These are phyloP conservation scores for Fusarium mexicanum DNA, from an alignment of 2,329 filamentous ascomycete genomes.

Conservation along the genomic window DNA sequence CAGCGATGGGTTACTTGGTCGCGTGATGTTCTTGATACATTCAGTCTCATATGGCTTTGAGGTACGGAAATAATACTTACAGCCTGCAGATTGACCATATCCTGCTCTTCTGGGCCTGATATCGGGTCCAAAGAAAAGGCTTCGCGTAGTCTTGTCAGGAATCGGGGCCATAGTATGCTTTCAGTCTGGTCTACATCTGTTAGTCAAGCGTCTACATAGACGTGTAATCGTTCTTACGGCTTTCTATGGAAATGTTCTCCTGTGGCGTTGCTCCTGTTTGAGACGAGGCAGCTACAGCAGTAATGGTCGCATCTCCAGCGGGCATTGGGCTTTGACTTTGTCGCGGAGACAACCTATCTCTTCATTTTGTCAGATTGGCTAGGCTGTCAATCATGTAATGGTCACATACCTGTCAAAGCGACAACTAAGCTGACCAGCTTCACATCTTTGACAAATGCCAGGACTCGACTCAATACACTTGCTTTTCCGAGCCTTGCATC, in stretches of 20 bases:
- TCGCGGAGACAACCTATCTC: neutral
- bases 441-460: neutral
- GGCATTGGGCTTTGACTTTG: neutral
- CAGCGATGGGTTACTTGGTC: neutral
- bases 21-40: neutral
- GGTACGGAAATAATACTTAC: neutral
- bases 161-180: neutral
- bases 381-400: rapidly evolving
- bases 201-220: rapidly evolving
- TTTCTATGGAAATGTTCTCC: neutral
- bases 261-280: neutral
- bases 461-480: neutral
- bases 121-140: neutral
- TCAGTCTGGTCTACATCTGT: neutral
- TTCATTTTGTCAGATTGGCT: neutral
- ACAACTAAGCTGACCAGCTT: neutral
- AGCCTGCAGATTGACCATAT: neutral
- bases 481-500: conserved; percentile 1
- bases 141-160: neutral
- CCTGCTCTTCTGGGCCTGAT: neutral
- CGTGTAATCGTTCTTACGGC: neutral
- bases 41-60: neutral
- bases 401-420: neutral
- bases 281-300: neutral
- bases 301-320: neutral